These are phyloP conservation scores for Stramenopiles sp. DNA, from an alignment of 352 stramenopile species.

Conservation along the genomic window DNA sequence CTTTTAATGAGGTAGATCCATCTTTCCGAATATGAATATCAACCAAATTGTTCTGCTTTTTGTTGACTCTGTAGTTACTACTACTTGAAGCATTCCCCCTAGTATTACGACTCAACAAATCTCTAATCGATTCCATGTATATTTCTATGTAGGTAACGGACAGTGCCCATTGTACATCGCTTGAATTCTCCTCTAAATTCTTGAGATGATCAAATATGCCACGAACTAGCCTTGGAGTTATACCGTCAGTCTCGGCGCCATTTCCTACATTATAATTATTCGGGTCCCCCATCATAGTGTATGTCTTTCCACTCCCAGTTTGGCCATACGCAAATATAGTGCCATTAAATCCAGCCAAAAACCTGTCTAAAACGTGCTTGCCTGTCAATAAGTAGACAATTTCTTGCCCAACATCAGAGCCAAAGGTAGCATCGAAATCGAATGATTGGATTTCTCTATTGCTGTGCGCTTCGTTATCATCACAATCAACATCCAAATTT, in stretches of 20 bases:
- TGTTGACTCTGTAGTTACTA: background rate
- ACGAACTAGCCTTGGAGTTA: background rate
- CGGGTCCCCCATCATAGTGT: slow-evolving; percentile 6
- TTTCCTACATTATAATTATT: background rate
- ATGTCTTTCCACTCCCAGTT: slow-evolving; percentile 7
- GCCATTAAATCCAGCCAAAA: background rate
- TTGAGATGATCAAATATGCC: background rate
- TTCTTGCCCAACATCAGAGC: background rate
- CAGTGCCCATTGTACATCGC: slow-evolving; percentile 20
- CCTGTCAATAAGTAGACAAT: background rate
- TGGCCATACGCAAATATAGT: slow-evolving; percentile 10
- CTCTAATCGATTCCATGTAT: slow-evolving; percentile 60
- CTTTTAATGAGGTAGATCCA: background rate
- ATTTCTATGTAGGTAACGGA: slow-evolving; percentile 50
- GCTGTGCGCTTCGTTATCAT: background rate
- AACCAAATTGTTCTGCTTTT: background rate
- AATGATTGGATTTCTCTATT: background rate
- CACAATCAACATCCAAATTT: background rate
- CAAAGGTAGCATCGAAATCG: background rate
- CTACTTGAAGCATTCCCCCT: background rate
- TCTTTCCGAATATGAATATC: background rate
- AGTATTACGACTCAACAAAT: slow-evolving; percentile 37
- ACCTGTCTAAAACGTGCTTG: background rate
- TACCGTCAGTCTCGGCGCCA: background rate
- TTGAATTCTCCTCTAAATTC: background rate